Conservation (phyloP, 1,139 yeast genomes). For the Kluyveromyces marxianus region DNA sequence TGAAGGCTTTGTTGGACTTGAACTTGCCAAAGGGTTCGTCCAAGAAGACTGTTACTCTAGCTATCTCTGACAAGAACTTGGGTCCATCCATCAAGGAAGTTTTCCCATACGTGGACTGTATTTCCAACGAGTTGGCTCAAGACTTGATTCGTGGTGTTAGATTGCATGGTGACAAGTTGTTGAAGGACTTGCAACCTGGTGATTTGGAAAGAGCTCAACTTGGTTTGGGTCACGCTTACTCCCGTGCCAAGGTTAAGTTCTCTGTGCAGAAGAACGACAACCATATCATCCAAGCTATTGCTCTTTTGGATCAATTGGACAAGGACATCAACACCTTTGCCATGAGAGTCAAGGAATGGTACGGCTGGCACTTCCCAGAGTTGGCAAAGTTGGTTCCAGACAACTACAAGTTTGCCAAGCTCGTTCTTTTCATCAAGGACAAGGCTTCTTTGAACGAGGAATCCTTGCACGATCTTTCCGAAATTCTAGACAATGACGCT, state of each 20-base stretch:
- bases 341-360: constrained; percentile 99
- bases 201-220: constrained; percentile 97
- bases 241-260: constrained; percentile 97
- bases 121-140: constrained; percentile 86
- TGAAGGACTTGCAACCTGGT: constrained; percentile 89
- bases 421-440: constrained; percentile 78
- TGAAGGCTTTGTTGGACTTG: constrained; percentile 81
- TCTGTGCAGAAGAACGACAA: constrained; percentile 97
- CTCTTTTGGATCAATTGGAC: constrained; percentile 90
- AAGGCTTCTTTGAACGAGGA: constrained; percentile 79
- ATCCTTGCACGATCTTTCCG: constrained; percentile 82
- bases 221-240: constrained; percentile 98
- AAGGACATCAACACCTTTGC: constrained; percentile 96
- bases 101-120: constrained; percentile 84
- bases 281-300: constrained; percentile 98
- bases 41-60: constrained; percentile 64
- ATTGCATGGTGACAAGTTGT: constrained; percentile 78
- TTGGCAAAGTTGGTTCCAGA: constrained; percentile 92
- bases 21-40: constrained; percentile 82
- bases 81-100: constrained; percentile 94
- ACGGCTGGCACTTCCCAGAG: constrained; percentile 99
- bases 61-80: constrained; percentile 89
- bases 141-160: constrained; percentile 94
- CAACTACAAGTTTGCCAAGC: constrained; percentile 79
- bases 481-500: constrained; percentile 84